Evolutionary conservation across 2,329 filamentous ascomycete genomes (phyloP).

Genomic region (Fusarium haematococcum): DNA sequence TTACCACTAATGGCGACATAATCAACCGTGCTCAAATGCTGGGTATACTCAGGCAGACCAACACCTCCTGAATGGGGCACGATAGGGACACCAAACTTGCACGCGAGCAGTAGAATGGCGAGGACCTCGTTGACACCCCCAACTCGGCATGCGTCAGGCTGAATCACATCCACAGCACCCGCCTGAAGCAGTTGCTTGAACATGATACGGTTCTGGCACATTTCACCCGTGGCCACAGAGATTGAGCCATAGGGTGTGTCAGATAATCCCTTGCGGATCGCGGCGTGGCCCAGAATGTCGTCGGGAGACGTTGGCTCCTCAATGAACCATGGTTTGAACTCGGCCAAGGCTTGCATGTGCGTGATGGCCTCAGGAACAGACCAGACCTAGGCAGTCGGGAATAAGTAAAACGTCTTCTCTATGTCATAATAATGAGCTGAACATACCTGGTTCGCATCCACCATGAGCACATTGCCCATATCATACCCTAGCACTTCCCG

Average conservation of each 20-base stretch:
- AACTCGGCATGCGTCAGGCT: constrained; percentile 90
- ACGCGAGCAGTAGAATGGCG: constrained; percentile 76
- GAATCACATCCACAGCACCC: constrained; percentile 86
- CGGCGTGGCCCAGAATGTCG: constrained; percentile 88
- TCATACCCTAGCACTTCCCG: constrained; percentile 86
- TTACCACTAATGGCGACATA: background rate
- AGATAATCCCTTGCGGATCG: constrained; percentile 80
- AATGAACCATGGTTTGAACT: constrained; percentile 94
- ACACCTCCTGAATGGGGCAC: background rate
- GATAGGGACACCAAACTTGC: background rate
- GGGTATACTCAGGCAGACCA: background rate
- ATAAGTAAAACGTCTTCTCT: background rate
- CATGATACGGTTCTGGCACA: constrained; percentile 94
- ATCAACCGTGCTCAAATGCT: background rate
- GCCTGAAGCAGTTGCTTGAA: constrained; percentile 91
- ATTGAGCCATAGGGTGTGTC: constrained; percentile 71
- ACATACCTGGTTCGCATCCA: constrained; percentile 85
- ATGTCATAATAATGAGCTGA: background rate
- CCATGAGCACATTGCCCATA: constrained; percentile 86
- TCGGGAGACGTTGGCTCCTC: constrained; percentile 94
- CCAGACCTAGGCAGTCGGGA: constrained; percentile 68
- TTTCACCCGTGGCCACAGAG: constrained; percentile 91
- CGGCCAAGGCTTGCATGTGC: constrained; percentile 84
- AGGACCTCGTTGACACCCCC: constrained; percentile 93
- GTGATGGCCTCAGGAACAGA: constrained; percentile 88